Percentiles rank a stretch among this genome's conserved stretches.
Conservation (phyloP, 768 basidiomycete genomes). For the Pleurotus pulmonarius region DNA sequence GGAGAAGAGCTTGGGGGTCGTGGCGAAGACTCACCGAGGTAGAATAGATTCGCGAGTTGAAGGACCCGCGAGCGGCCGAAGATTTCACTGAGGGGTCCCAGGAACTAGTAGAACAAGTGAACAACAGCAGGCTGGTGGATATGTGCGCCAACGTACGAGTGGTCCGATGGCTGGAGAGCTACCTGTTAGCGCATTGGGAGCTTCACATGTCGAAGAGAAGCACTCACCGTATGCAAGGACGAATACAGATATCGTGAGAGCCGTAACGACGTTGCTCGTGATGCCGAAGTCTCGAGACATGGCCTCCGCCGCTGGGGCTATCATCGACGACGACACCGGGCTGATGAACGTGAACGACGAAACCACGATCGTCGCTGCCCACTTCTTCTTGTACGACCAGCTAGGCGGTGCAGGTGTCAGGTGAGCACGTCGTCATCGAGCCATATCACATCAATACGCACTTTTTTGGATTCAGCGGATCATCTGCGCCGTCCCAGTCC, state of each 20-base stretch:
- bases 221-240: slow-evolving; percentile 52
- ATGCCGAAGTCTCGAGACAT: slow-evolving; percentile 54
- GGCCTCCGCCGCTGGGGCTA: slow-evolving; percentile 58
- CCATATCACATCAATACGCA: slow-evolving; percentile 32
- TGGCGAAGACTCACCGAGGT: slow-evolving; percentile 41
- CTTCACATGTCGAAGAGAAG: background rate
- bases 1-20: too few species aligned
- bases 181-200: background rate
- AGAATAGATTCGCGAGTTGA: slow-evolving; percentile 62
- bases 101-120: slow-evolving; percentile 21
- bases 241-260: slow-evolving; percentile 56
- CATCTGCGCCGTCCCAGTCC: slow-evolving; percentile 62
- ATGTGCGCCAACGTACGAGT: slow-evolving; percentile 27
- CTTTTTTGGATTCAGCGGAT: slow-evolving; percentile 60
- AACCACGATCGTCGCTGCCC: too few species aligned
- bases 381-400: slow-evolving; percentile 7
- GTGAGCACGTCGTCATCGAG: background rate
- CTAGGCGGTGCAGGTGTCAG: slow-evolving; percentile 45
- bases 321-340: slow-evolving; percentile 71
- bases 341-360: slow-evolving; percentile 39
- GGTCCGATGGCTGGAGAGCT: slow-evolving; percentile 43
- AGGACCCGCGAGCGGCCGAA: slow-evolving; percentile 63
- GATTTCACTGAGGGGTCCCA: slow-evolving; percentile 69
- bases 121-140: background rate
- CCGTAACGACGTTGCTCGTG: slow-evolving; percentile 41